A percentile compares a stretch with the other conserved stretches of the same genome.
These are phyloP conservation scores for Casaregolazyma lundiana DNA, from an alignment of 1,139 yeast genomes.

Conservation along the genomic window DNA sequence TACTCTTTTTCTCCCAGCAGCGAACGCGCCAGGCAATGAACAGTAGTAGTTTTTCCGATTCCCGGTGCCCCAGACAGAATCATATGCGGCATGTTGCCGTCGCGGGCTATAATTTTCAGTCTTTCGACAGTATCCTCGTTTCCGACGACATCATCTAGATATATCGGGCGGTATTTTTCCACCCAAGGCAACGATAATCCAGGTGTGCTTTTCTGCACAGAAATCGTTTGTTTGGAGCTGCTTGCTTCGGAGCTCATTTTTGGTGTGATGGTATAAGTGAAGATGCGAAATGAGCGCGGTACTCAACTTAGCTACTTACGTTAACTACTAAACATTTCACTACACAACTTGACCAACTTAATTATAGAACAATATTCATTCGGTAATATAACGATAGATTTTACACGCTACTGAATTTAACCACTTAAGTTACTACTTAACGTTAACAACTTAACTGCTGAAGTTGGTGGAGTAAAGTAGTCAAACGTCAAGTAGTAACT, in stretches of 20 bases:
- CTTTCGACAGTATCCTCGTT: constrained; percentile 87
- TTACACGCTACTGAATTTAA: too few species aligned
- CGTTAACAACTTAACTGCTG: too few species aligned
- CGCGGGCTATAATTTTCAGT: constrained; percentile 74
- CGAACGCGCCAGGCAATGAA: constrained; percentile 85
- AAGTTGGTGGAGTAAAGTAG: too few species aligned
- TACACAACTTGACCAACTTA: too few species aligned
- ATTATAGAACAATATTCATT: too few species aligned
- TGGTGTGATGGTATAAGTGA: neutral
- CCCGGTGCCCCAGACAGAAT: constrained; percentile 89
- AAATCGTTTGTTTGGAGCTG: neutral
- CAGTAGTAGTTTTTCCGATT: constrained; percentile 92
- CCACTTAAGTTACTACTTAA: too few species aligned
- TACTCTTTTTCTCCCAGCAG: constrained; percentile 63
- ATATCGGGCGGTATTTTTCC: constrained; percentile 85
- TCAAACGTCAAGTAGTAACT: too few species aligned
- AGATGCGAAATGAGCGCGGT: too few species aligned
- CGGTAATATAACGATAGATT: too few species aligned
- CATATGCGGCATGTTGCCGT: constrained; percentile 96
- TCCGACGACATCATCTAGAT: constrained; percentile 82
- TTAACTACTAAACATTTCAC: too few species aligned
- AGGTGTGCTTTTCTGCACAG: neutral
- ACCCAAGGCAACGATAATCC: constrained; percentile 50
- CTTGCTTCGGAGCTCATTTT: neutral
- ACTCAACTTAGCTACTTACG: too few species aligned